Conservation (phyloP, 345 rosid genomes). For the Eucalyptus marginata region DNA sequence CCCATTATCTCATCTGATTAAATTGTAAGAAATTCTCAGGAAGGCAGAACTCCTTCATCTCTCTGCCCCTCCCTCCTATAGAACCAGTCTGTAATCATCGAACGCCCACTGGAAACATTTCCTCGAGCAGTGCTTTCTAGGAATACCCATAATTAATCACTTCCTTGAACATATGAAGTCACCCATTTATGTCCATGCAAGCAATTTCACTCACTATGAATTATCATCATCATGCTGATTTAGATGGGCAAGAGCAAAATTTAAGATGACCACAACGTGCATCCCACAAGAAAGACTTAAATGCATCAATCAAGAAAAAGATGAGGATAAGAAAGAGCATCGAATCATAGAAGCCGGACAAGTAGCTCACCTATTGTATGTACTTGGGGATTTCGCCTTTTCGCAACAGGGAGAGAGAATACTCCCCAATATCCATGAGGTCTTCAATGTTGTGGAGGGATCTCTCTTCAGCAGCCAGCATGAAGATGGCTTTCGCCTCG, state of each 20-base stretch:
- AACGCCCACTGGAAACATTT: background rate
- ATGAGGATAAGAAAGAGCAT: background rate
- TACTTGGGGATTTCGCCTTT: conserved; percentile 32
- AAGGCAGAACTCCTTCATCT: background rate
- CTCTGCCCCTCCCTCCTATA: background rate
- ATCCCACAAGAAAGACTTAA: background rate
- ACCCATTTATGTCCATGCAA: background rate
- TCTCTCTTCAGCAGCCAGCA: conserved; percentile 26
- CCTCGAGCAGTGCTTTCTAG: background rate
- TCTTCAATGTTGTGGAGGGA: conserved; percentile 33
- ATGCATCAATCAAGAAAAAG: background rate
- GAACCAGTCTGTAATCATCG: background rate
- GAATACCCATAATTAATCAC: background rate
- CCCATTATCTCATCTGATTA: background rate
- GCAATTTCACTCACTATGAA: background rate
- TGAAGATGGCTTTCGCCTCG: conserved; percentile 31
- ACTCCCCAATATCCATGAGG: conserved; percentile 26
- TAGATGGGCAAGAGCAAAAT: background rate
- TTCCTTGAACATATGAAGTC: background rate
- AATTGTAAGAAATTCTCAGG: background rate
- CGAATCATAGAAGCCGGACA: background rate
- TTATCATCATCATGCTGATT: background rate
- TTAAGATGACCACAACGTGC: background rate
- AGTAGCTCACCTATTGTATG: conserved; percentile 3
- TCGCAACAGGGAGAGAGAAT: conserved; percentile 21